Evolutionary conservation across 163 green algal genomes (phyloP).

Genomic region (Scenedesmus sp.): DNA sequence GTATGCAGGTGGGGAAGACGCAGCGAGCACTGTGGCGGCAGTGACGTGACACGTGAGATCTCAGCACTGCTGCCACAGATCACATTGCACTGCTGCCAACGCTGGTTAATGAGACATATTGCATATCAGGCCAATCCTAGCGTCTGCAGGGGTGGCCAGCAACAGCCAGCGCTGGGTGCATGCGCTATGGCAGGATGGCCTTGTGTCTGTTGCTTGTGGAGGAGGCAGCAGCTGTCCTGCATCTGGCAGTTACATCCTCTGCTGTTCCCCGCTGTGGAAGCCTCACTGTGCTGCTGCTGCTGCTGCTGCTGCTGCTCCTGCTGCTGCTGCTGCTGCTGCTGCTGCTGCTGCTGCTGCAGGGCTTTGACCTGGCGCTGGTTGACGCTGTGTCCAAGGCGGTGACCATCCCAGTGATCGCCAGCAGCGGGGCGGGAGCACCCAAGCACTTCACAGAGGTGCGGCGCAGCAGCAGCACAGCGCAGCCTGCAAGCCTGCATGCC

Average conservation of each 20-base stretch:
- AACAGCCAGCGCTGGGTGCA: no score
- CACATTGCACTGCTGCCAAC: no score
- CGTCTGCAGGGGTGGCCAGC: no score
- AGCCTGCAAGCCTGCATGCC: neutral
- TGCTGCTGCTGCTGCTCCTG: neutral
- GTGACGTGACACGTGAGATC: neutral
- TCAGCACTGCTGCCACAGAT: neutral
- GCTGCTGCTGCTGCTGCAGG: conserved; percentile 59
- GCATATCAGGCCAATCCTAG: no score
- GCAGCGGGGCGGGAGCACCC: conserved; percentile 89
- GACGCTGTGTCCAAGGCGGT: conserved; percentile 90
- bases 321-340: neutral
- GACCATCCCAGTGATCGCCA: conserved; percentile 98
- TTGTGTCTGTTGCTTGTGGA: neutral
- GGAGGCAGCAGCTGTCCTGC: neutral
- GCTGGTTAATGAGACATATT: no score
- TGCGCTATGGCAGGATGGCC: no score
- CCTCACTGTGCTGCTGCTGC: no score
- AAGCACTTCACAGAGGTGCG: conserved; percentile 92
- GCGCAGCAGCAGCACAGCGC: neutral
- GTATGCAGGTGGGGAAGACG: neutral
- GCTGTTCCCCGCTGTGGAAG: no score
- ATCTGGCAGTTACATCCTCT: no score
- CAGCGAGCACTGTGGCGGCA: neutral
- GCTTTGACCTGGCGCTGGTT: conserved; percentile 96